Base-by-base conservation (phyloP, 441 rosid genomes). In the Viola pubescens region DNA sequence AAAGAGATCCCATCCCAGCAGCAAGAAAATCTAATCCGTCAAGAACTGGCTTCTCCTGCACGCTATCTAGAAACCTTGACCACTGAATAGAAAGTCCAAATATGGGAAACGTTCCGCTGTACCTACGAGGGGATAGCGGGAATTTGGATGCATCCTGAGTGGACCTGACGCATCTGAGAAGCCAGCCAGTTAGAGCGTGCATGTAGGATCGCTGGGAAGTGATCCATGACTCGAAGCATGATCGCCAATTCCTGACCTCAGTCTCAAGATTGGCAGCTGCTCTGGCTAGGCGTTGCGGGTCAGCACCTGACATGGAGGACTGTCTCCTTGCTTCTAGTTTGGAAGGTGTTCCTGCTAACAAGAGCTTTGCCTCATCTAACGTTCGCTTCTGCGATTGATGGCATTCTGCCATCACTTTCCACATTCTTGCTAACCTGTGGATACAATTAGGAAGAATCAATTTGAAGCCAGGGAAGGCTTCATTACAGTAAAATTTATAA, bases 391-490 rank as follows among this genome's bases (percentile, higher is more conserved):
- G 97, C 46, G 78, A 72, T 62, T 79, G 87, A 64, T 94, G 99
- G 65, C 97, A 82, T 65, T 86, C 91, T 47, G 95, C 91, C 97
- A 94, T 90, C 64, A 85, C 87, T 74, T 85, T 82, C 99, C 99
- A 94, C 99, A 90, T 94, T 65, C 73, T 75, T 61, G 84, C 74
- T 67, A 92, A 69, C 73, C 98, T 92, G 90, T 61, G 7, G 45
- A 43, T 3, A 41, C 41, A 34, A 12, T 48, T 9, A 19, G 34
- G 49, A 67, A 59, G 34, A 11, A 46, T 52, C 43, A 46, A 12
- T 57, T 34, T 41, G 6, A 56, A 37, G 34, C 34, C 34, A 26
- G 34, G 34, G 34, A 26, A 26, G 34, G 34, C 19, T n/a, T n/a
- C 1, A 2, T 34, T 37, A 8, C 0, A 48, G 12, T n/a, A 9